These are phyloP conservation scores for Syncephalastrum contaminatum DNA, from an alignment of 371 early-diverging fungal genomes.

Conservation along the genomic window DNA sequence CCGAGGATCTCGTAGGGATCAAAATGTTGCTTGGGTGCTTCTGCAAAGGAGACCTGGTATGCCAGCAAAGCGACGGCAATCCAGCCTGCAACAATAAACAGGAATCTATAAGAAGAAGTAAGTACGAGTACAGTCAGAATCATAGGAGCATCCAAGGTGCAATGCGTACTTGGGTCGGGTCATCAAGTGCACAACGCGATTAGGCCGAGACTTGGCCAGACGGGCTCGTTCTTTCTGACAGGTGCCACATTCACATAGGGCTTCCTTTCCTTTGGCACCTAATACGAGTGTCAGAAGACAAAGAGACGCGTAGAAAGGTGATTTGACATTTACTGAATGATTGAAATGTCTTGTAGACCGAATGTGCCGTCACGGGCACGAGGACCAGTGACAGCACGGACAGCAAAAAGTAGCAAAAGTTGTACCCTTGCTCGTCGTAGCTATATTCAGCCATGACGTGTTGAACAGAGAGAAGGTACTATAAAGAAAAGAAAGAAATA, in stretches of 20 bases:
- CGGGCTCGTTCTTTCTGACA: conserved; percentile 21
- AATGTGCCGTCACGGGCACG: conserved; percentile 72
- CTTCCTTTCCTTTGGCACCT: conserved; percentile 11
- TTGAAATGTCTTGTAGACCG: conserved; percentile 46
- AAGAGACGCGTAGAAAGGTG: background rate
- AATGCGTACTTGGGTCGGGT: conserved; percentile 18
- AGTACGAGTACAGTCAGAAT: background rate
- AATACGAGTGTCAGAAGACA: background rate
- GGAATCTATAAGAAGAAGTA: conserved; percentile 28
- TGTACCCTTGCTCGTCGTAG: conserved; percentile 94
- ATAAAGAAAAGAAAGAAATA: background rate
- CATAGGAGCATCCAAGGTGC: background rate
- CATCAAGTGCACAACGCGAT: conserved; percentile 11
- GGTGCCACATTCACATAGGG: conserved; percentile 24
- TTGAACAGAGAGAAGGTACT: background rate
- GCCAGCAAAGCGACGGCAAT: conserved; percentile 69
- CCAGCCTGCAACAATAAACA: conserved; percentile 76
- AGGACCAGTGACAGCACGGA: conserved; percentile 79
- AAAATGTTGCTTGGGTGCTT: conserved; percentile 71
- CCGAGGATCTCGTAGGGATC: conserved; percentile 93
- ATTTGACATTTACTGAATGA: conserved; percentile 36
- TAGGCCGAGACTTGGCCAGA: conserved; percentile 8
- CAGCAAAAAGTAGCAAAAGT: conserved; percentile 91
- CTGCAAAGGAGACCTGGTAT: conserved; percentile 75
- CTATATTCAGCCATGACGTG: conserved; percentile 67